Base-by-base conservation (phyloP, 2,329 filamentous ascomycete genomes). In the Verticillium longisporum region DNA sequence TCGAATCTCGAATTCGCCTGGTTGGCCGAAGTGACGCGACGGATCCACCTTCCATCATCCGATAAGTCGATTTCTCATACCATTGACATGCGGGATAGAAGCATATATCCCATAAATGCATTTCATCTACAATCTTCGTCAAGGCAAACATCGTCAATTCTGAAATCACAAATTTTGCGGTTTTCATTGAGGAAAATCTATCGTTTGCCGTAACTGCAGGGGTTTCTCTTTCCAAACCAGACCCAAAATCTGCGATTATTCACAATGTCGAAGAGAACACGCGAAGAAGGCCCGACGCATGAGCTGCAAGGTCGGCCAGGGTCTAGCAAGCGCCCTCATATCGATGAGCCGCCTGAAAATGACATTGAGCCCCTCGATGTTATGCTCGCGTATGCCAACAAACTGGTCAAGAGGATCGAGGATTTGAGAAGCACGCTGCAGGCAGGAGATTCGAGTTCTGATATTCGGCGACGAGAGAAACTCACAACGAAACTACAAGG, bases 341-440 rank as follows among this genome's bases (percentile, higher is more conserved):
- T 56, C 45, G 34, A 54, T 11, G 18, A 11, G 6, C 3, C 18
- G 18, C 21, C 45, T 21, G n/a, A 21, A 58, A 36, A 33, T 21
- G 38, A 61, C 60, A 64, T 69, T 5, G 21, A 50, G 11, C 70
- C 73, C 1, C 58, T 78, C 10, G 65, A 65, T 9, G 55, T 68
- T 18, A 65, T 77, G 9, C 63, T 74, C 18, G 65, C 70, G 5
- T 70, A 75, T 63, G 74, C 74, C 13, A 71, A 79, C 61, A 72
- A 73, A 41, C 67, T 81, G 15, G 69, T 77, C 11, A 68, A 70
- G 55, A 75, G 74, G 59, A 50, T 50, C n/a, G 45, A 50, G n/a
- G 45, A 50, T 18, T 26, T 50, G 45, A 50, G 45, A 18, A 50
- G n/a, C 45, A 7, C 45, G 5, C 7, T 50, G 9, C 45, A 50